Conservation (phyloP, 2,329 filamentous ascomycete genomes). For the Arthrobotrys megalospora region DNA sequence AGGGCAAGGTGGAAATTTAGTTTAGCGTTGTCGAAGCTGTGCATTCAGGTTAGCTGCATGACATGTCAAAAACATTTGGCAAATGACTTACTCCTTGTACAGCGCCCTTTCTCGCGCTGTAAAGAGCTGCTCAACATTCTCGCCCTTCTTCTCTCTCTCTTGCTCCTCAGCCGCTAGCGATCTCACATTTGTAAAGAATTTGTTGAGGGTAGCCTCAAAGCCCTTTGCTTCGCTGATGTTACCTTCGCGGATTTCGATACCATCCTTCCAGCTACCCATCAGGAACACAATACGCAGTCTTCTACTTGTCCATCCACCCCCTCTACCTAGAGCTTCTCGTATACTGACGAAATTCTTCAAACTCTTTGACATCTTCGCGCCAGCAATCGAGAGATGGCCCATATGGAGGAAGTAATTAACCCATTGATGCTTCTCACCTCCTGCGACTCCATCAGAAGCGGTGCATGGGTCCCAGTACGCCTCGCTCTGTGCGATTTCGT, state of each 20-base stretch:
- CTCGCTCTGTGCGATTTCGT: conserved; percentile 90
- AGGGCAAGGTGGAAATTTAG: conserved; percentile 71
- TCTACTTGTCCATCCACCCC: conserved; percentile 78
- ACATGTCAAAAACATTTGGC: not conserved
- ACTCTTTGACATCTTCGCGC: conserved; percentile 95
- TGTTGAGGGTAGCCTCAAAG: conserved; percentile 85
- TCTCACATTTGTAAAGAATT: conserved; percentile 73
- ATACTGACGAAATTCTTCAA: conserved; percentile 98
- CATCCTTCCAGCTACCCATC: conserved; percentile 89
- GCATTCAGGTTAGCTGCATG: conserved; percentile 18
- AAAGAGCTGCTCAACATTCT: conserved; percentile 62
- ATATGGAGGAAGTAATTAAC: conserved; percentile 97
- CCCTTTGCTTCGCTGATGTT: conserved; percentile 80
- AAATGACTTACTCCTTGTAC: conserved; percentile 61
- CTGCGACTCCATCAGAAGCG: conserved; percentile 64
- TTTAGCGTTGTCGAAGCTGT: conserved; percentile 72
- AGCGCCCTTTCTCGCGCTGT: conserved; percentile 62
- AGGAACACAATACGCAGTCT: conserved; percentile 88
- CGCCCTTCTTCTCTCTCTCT: conserved; percentile 59
- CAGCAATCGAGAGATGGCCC: conserved; percentile 90
- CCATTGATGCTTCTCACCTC: conserved; percentile 75
- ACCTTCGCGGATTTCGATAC: conserved; percentile 89
- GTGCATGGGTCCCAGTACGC: conserved; percentile 76
- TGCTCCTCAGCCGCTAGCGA: conserved; percentile 68
- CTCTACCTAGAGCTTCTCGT: conserved; percentile 79